A percentile compares a stretch with the other conserved stretches of the same genome.
Evolutionary conservation across 2,329 filamentous ascomycete genomes (phyloP).

Genomic region (Capronia coronata): DNA sequence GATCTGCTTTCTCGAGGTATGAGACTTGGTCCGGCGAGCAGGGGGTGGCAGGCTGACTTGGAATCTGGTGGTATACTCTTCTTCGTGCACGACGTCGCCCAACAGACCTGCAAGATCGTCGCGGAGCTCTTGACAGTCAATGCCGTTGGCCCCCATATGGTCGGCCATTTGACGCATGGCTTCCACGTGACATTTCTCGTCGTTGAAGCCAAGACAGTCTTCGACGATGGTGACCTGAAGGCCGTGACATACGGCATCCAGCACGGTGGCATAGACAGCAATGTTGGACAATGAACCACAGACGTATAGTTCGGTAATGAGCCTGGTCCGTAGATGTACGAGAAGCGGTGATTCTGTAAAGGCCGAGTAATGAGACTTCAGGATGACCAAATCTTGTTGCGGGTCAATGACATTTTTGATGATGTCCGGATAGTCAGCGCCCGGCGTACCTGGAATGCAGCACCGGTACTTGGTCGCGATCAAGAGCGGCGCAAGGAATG

Average conservation of each 20-base stretch:
- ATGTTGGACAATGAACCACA: slow-evolving; percentile 82
- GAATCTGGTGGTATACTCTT: slow-evolving; percentile 23
- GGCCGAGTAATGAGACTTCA: slow-evolving; percentile 82
- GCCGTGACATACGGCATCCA: slow-evolving; percentile 83
- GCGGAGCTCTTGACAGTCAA: slow-evolving; percentile 56
- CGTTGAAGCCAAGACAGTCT: slow-evolving; percentile 80
- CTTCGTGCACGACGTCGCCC: slow-evolving; percentile 33
- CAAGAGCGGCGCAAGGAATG: slow-evolving; percentile 33
- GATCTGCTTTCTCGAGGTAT: slow-evolving; percentile 13
- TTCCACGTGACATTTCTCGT: slow-evolving; percentile 59
- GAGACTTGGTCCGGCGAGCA: slow-evolving; percentile 6
- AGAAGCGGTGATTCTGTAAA: slow-evolving; percentile 70
- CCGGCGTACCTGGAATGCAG: slow-evolving; percentile 37
- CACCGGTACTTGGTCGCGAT: slow-evolving; percentile 32
- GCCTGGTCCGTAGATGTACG: slow-evolving; percentile 68
- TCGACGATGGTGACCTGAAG: slow-evolving; percentile 80
- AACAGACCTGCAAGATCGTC: slow-evolving; percentile 41
- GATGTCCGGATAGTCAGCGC: slow-evolving; percentile 47
- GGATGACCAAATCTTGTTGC: slow-evolving; percentile 48
- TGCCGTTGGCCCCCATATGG: slow-evolving; percentile 64
- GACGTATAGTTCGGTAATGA: slow-evolving; percentile 83
- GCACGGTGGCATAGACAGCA: slow-evolving; percentile 81
- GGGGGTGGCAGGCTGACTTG: slow-evolving; percentile 24
- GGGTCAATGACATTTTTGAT: slow-evolving; percentile 47
- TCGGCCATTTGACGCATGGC: slow-evolving; percentile 66